Conservation (phyloP, 2,329 filamentous ascomycete genomes). For the Phoma sp. region DNA sequence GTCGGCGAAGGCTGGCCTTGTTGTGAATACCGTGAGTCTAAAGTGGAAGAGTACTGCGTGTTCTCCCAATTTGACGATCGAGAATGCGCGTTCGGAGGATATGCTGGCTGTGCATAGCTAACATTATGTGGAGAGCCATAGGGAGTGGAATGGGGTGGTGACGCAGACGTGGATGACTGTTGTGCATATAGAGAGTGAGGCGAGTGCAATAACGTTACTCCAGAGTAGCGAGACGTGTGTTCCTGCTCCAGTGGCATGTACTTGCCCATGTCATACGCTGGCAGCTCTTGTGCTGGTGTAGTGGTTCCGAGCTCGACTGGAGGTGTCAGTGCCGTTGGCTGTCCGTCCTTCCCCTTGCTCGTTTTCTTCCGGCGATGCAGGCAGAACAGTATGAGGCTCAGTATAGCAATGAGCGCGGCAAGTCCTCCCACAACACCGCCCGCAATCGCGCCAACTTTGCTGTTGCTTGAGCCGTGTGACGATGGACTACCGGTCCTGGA, state of each 20-base stretch:
- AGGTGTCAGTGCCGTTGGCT: slow-evolving; percentile 24
- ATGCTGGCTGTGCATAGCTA: slow-evolving; percentile 10
- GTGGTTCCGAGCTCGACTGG: slow-evolving; percentile 43
- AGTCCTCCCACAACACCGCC: slow-evolving; percentile 51
- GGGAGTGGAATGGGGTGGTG: slow-evolving; percentile 17
- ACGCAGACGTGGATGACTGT: slow-evolving; percentile 24
- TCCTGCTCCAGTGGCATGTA: slow-evolving; percentile 37
- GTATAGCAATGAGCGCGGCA: slow-evolving; percentile 38
- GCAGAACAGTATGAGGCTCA: slow-evolving; percentile 45
- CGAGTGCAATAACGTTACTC: slow-evolving; percentile 18
- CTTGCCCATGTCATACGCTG: slow-evolving; percentile 31
- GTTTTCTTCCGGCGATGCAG: slow-evolving; percentile 46
- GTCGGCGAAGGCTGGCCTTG: slow-evolving; percentile 33
- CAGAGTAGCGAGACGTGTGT: slow-evolving; percentile 9
- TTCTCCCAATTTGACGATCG: slow-evolving; percentile 31
- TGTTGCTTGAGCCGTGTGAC: slow-evolving; percentile 23
- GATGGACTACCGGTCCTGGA: slow-evolving; percentile 29
- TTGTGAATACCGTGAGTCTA: slow-evolving; percentile 27
- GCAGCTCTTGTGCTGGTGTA: slow-evolving; percentile 38
- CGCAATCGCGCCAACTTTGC: slow-evolving; percentile 47
- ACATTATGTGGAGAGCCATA: slow-evolving; percentile 9
- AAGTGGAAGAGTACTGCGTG: slow-evolving; percentile 24
- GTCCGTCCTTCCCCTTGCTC: slow-evolving; percentile 23
- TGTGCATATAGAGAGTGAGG: slow-evolving; percentile 26
- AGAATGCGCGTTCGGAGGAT: slow-evolving; percentile 20